Conservation (phyloP, 345 rosid species). For the Mallotus nudiflorus region DNA sequence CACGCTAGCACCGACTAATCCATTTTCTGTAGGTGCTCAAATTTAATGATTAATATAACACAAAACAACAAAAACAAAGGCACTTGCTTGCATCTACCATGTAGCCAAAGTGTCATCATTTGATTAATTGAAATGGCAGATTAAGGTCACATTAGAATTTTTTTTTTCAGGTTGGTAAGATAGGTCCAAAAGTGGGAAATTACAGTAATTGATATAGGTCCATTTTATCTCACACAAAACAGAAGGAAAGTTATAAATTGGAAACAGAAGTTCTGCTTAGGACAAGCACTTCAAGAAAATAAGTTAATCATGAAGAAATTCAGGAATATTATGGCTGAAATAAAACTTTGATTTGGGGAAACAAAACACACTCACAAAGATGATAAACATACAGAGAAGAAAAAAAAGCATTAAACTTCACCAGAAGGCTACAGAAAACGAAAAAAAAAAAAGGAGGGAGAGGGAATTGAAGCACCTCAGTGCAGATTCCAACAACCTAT, state of each 20-base stretch:
- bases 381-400: no score
- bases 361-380: no score
- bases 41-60: not conserved
- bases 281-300: no score
- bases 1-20: no score
- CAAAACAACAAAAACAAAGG: slow-evolving; percentile 13
- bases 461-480: slow-evolving; percentile 50
- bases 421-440: no score
- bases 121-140: not conserved
- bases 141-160: not conserved
- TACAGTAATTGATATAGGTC: not conserved
- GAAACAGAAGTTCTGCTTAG: no score
- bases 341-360: no score
- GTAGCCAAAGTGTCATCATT: slow-evolving; percentile 11
- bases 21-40: no score
- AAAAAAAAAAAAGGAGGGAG: not conserved
- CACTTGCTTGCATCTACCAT: not conserved
- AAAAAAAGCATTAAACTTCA: not conserved
- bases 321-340: no score
- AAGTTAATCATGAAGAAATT: no score
- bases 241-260: no score
- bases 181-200: slow-evolving; percentile 12
- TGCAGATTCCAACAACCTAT: slow-evolving; percentile 73
- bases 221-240: no score
- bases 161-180: slow-evolving; percentile 15